phyloP scores from a whole-genome alignment of 2,329 filamentous ascomycete species.

The Fusarium globosum region DNA sequence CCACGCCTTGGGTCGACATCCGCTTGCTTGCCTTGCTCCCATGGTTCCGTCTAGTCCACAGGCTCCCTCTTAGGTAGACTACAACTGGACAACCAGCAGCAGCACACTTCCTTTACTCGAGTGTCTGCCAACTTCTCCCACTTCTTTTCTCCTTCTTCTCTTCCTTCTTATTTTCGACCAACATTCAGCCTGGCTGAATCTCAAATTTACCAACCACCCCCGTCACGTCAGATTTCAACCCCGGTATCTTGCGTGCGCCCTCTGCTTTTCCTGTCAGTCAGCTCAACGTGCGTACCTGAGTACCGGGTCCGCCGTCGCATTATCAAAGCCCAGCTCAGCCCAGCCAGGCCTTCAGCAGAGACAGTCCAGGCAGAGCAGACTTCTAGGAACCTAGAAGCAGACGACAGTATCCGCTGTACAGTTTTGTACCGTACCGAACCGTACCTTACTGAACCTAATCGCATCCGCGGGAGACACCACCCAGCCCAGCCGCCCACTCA shows the following conservation, averaged over 20 bases:
- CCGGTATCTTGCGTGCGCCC: slow-evolving; percentile 30
- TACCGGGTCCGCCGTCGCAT: slow-evolving; percentile 36
- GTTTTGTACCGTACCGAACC: not conserved
- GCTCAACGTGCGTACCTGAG: slow-evolving; percentile 25
- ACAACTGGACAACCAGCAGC: slow-evolving; percentile 22
- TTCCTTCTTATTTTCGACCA: slow-evolving; percentile 3
- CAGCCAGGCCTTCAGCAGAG: slow-evolving; percentile 10
- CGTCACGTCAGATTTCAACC: slow-evolving; percentile 33
- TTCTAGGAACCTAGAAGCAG: slow-evolving; percentile 5
- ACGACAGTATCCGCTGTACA: not conserved
- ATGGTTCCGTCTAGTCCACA: slow-evolving; percentile 20
- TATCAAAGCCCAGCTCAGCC: slow-evolving; percentile 11
- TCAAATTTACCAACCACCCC: slow-evolving; percentile 15
- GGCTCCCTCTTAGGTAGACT: slow-evolving; percentile 29
- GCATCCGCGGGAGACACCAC: slow-evolving; percentile 41
- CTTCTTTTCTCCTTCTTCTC: slow-evolving; percentile 26
- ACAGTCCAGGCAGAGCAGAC: slow-evolving; percentile 2
- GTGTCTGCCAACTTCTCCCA: slow-evolving; percentile 28
- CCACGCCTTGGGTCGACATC: slow-evolving; percentile 19
- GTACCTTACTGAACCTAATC: slow-evolving; percentile 30
- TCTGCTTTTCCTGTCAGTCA: slow-evolving; percentile 15
- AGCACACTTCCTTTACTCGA: slow-evolving; percentile 22
- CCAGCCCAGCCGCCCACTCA: slow-evolving; percentile 32
- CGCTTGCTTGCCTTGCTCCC: slow-evolving; percentile 22
- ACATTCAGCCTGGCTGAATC: slow-evolving; percentile 17